These are phyloP conservation scores for Oryza meridionalis DNA, from an alignment of 176 grass and related monocot species.

Conservation along the genomic window DNA sequence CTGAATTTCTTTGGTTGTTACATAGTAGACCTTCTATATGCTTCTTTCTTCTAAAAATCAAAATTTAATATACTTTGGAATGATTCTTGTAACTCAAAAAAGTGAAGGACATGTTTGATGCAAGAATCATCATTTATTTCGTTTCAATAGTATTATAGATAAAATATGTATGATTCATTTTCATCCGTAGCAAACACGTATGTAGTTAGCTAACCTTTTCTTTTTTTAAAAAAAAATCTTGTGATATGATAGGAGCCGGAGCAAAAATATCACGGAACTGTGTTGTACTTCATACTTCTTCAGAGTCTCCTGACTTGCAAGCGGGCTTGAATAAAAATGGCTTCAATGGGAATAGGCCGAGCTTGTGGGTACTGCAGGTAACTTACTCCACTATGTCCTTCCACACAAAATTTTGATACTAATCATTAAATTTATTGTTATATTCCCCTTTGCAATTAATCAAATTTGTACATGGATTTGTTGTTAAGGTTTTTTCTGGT, in stretches of 20 bases:
- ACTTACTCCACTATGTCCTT: conserved; percentile 13
- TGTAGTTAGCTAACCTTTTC: background rate
- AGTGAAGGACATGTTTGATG: background rate
- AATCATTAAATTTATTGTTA: background rate
- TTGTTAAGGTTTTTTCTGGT: background rate
- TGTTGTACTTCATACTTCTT: conserved; percentile 72
- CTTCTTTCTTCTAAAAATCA: background rate
- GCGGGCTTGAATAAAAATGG: conserved; percentile 69
- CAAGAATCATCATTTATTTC: background rate
- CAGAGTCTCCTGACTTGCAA: conserved; percentile 67
- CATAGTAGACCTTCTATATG: background rate
- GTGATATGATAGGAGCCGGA: conserved; percentile 60
- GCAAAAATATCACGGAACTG: conserved; percentile 75
- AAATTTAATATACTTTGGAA: background rate
- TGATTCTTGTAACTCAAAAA: background rate
- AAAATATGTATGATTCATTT: background rate
- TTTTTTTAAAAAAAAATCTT: conserved; percentile 4
- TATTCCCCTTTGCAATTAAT: conserved; percentile 20
- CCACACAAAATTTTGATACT: background rate
- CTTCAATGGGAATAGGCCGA: conserved; percentile 68
- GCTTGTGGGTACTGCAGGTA: conserved; percentile 92
- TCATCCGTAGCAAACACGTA: background rate
- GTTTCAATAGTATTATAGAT: background rate
- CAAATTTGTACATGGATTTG: background rate
- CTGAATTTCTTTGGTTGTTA: background rate